Conservation (phyloP, 805 yeast genomes). For the Isabelozyma heimii region DNA sequence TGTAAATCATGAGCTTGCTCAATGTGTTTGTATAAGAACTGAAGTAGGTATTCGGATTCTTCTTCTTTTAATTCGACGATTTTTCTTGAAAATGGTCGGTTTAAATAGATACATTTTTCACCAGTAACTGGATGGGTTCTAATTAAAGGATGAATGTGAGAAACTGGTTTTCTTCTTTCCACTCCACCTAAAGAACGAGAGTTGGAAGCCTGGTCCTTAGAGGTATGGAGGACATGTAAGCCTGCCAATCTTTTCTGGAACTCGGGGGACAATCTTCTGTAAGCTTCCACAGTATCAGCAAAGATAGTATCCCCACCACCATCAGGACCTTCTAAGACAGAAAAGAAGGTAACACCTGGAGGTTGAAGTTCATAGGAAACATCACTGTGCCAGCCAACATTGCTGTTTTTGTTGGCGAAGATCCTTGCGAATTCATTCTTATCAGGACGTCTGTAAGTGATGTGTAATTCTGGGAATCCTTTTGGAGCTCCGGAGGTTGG, state of each 20-base stretch:
- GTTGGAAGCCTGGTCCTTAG: slow-evolving; percentile 21
- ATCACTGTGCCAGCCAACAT: slow-evolving; percentile 28
- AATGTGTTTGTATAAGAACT: slow-evolving; percentile 22
- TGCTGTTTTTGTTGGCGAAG: slow-evolving; percentile 18
- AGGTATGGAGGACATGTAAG: slow-evolving; percentile 25
- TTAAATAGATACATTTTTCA: slow-evolving; percentile 20
- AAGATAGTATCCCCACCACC: slow-evolving; percentile 29
- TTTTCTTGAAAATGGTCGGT: slow-evolving; percentile 22
- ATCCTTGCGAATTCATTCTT: slow-evolving; percentile 17
- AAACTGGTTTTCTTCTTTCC: slow-evolving; percentile 24
- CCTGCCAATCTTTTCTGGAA: slow-evolving; percentile 23
- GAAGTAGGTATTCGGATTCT: slow-evolving; percentile 22
- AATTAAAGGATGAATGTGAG: slow-evolving; percentile 25
- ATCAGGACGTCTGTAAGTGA: slow-evolving; percentile 25
- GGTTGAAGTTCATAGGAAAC: slow-evolving; percentile 27
- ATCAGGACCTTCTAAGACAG: slow-evolving; percentile 26
- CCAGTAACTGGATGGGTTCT: slow-evolving; percentile 26
- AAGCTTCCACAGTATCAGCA: slow-evolving; percentile 27
- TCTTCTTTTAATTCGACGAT: slow-evolving; percentile 26
- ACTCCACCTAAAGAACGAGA: slow-evolving; percentile 22
- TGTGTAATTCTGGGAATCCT: slow-evolving; percentile 24
- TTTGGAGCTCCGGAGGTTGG: slow-evolving; percentile 5
- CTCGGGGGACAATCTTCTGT: slow-evolving; percentile 24
- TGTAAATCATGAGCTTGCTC: slow-evolving; percentile 25
- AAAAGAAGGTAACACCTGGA: slow-evolving; percentile 26